These are phyloP conservation scores for Fusarium pininemorale DNA, from an alignment of 2,329 filamentous ascomycete species.

Conservation along the genomic window DNA sequence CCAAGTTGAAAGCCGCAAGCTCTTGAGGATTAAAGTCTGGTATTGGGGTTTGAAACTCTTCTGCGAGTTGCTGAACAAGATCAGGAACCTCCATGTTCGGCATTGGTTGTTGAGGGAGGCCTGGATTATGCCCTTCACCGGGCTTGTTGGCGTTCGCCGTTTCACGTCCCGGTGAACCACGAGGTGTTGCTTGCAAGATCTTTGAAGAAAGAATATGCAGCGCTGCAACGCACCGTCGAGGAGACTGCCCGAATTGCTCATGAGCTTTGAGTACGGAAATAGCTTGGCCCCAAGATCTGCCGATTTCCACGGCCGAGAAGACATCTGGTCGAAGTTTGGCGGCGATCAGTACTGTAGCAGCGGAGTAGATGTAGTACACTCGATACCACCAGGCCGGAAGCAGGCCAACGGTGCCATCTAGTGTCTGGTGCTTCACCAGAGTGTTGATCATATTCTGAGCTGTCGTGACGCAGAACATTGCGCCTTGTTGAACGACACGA, in stretches of 20 bases:
- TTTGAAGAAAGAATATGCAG: conserved; percentile 49
- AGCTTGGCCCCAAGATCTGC: conserved; percentile 46
- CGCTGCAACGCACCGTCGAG: conserved; percentile 46
- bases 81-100: conserved; percentile 10
- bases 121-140: neutral
- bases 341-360: conserved; percentile 49
- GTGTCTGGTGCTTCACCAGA: conserved; percentile 43
- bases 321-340: conserved; percentile 48
- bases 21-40: conserved; percentile 37
- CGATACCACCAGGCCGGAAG: conserved; percentile 53
- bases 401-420: conserved; percentile 46
- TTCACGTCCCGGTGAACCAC: neutral
- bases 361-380: conserved; percentile 50
- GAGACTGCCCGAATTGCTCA: conserved; percentile 47
- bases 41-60: conserved; percentile 36
- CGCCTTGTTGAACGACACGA: conserved; percentile 47
- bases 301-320: conserved; percentile 42
- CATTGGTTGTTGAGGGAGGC: neutral
- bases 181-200: conserved; percentile 39
- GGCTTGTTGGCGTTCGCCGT: neutral
- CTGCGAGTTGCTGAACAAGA: conserved; percentile 26
- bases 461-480: conserved; percentile 47
- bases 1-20: conserved; percentile 43
- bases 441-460: conserved; percentile 47
- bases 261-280: conserved; percentile 47